These are phyloP conservation scores for Rhododendron vialii DNA, from an alignment of 148 eudicot species.

Conservation along the genomic window DNA sequence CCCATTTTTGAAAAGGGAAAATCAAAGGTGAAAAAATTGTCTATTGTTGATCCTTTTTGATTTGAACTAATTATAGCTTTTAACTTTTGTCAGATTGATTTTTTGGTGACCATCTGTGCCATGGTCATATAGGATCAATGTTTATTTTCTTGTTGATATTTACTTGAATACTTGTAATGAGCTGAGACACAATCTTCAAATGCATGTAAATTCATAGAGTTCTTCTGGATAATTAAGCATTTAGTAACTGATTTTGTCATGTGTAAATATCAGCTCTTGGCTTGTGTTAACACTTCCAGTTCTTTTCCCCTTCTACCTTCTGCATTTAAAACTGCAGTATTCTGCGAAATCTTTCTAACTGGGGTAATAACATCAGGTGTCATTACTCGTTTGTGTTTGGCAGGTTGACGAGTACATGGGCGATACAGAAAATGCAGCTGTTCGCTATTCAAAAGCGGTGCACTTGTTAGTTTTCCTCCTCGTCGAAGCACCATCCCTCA, in stretches of 20 bases:
- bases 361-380: not conserved
- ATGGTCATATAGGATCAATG: not conserved
- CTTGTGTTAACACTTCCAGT: not conserved
- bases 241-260: not conserved
- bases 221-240: not conserved
- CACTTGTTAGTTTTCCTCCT: constrained; percentile 62
- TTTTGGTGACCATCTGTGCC: not conserved
- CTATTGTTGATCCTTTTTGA: not conserved
- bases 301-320: not conserved
- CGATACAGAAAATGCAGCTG: constrained; percentile 45
- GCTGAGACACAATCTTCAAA: not conserved
- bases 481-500: constrained; percentile 73
- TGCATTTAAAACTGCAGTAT: not conserved
- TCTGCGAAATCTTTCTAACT: not conserved
- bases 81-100: not conserved
- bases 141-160: not conserved
- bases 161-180: not conserved
- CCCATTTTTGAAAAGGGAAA: not conserved
- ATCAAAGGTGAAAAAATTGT: not conserved
- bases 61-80: not conserved
- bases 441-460: constrained; percentile 66
- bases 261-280: not conserved
- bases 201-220: not conserved
- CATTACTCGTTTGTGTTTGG: constrained; percentile 11
- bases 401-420: constrained; percentile 95